Base-by-base conservation (phyloP, 257 asterid species). In the Nicotiana tomentosiformis region DNA sequence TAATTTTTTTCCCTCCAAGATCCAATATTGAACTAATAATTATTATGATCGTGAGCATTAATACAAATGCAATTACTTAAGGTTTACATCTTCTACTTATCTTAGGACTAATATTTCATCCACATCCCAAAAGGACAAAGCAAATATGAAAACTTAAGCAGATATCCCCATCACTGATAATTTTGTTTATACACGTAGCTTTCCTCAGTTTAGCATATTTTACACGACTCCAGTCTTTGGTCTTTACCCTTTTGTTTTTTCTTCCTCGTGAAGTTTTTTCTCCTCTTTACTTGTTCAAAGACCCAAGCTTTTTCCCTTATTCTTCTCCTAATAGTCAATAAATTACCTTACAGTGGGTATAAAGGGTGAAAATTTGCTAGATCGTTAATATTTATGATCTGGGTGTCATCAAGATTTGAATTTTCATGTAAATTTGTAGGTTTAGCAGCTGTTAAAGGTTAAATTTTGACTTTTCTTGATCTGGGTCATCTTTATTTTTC, bases 401-500 rank as follows among this genome's bases (percentile, higher is more conserved):
- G 72, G 61, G 66, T 57, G 82, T 35, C 43, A 61, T 43, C 39
- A 80, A 26, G 77, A 64, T 62, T 64, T 62, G 7, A 43, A 64
- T 62, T 80, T 80, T 64, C 30, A 37, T 64, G 74, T 64, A 53
- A 43, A 80, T 12, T 79, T 79, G 35, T 46, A 16, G 20, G 35
- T 74, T 43, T 43, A 29, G 23, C 15, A 60, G 74, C n/a, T 62
- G 57, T 3, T 4, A 12, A 33, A 49, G 74, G 33, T 30, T 51
- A 5, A 39, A 57, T 17, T 65, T n/a, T 16, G 15, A 26, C 26
- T 77, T 77, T 77, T 46, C 35, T 43, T 61, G 62, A 66, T 80
- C 62, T 80, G 76, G 83, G 64, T 80, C 56, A 53, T 80, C 70
- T 62, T 43, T 72, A 72, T 29, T 62, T 43, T 61, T 64, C 55